phyloP scores from a whole-genome alignment of 1,284 basidiomycete species.

The Athelia sp. region DNA sequence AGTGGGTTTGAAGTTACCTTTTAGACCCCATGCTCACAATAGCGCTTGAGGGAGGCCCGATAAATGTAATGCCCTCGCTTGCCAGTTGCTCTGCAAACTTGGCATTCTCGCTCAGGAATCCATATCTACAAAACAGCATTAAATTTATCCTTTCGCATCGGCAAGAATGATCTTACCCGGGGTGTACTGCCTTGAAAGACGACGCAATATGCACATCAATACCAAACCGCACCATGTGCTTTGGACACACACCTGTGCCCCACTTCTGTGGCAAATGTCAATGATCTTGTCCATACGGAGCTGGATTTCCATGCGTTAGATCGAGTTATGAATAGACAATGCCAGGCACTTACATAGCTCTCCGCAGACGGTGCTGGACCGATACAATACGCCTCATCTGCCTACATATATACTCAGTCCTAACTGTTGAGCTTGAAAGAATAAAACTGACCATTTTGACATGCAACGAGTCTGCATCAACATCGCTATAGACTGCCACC shows the following conservation, averaged over 20 bases:
- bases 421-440: constrained; percentile 1
- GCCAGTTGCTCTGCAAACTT: constrained; percentile 83
- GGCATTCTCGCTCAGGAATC: constrained; percentile 92
- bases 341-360: constrained; percentile 67
- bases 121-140: constrained; percentile 53
- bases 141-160: too few relatives aligned
- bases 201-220: constrained; percentile 3
- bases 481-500: constrained; percentile 88
- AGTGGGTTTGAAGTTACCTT: constrained; percentile 40
- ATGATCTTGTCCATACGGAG: constrained; percentile 88
- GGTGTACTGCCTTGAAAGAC: constrained; percentile 65
- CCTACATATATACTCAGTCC: constrained; percentile 38
- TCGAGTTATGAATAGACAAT: constrained; percentile 1
- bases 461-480: constrained; percentile 75
- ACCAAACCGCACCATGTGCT: background rate
- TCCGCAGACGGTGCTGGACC: constrained; percentile 85
- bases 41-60: constrained; percentile 90
- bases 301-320: constrained; percentile 33
- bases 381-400: constrained; percentile 95
- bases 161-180: constrained; percentile 44
- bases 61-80: constrained; percentile 89
- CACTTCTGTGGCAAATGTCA: constrained; percentile 71
- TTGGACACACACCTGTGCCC: constrained; percentile 66
- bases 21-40: constrained; percentile 94
- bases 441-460: constrained; percentile 58